These are phyloP conservation scores for Verticillium alfalfae DNA, from an alignment of 2,329 filamentous ascomycete species.

Conservation along the genomic window DNA sequence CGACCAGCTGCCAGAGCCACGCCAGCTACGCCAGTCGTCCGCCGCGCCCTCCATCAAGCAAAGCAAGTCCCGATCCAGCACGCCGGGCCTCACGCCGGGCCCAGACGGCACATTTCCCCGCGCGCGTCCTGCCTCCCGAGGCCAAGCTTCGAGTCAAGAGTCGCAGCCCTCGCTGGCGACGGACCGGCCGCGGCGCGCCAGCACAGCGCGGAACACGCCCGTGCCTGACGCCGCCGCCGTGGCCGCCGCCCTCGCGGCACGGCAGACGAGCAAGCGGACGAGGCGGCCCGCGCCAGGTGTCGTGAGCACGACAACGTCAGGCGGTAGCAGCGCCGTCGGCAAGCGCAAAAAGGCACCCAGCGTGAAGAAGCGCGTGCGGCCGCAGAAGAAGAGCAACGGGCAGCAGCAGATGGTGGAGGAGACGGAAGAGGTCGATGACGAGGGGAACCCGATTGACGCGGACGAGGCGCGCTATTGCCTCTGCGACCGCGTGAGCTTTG, in stretches of 20 bases:
- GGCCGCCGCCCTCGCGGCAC: slow-evolving; percentile 16
- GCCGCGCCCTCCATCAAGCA: slow-evolving; percentile 20
- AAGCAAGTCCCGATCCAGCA: slow-evolving; percentile 25
- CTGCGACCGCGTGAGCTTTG: slow-evolving; percentile 75
- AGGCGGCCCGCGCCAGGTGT: slow-evolving; percentile 70
- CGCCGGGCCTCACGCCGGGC: slow-evolving; percentile 26
- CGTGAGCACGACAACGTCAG: slow-evolving; percentile 57
- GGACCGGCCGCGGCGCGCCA: slow-evolving; percentile 50
- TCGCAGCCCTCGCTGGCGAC: slow-evolving; percentile 41
- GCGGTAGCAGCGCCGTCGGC: slow-evolving; percentile 62
- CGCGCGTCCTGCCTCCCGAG: slow-evolving; percentile 44
- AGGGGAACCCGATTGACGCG: slow-evolving; percentile 66
- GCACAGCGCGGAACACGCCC: slow-evolving; percentile 53
- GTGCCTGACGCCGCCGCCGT: slow-evolving; percentile 37
- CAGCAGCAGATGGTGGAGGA: slow-evolving; percentile 36
- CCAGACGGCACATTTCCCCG: background rate
- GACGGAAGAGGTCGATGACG: slow-evolving; percentile 58
- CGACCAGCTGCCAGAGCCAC: slow-evolving; percentile 19
- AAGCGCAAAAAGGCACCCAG: slow-evolving; percentile 62
- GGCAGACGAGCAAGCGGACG: slow-evolving; percentile 42
- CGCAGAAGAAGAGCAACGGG: slow-evolving; percentile 42
- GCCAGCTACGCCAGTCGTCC: slow-evolving; percentile 13
- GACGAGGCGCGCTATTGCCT: slow-evolving; percentile 72
- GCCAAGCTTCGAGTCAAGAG: slow-evolving; percentile 45
- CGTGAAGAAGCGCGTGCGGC: slow-evolving; percentile 52